Percentiles rank a stretch among this genome's conserved stretches.
Conservation (phyloP, 2,329 filamentous ascomycete species). For the Hypoxylon rubiginosum region DNA sequence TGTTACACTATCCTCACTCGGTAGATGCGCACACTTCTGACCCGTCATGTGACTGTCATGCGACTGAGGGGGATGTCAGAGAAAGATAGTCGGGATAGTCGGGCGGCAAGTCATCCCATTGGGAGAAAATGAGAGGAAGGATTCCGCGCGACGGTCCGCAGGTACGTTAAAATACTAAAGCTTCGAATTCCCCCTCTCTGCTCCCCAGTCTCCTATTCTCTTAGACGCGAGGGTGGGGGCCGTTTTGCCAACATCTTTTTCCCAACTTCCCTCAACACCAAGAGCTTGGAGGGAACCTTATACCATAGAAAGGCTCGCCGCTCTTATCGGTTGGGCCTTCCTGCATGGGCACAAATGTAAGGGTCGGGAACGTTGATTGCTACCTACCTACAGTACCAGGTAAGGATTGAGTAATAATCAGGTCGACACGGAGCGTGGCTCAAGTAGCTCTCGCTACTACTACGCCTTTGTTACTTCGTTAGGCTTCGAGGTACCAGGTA, state of each 20-base stretch:
- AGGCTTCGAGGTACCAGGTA: constrained; percentile 8
- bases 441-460: neutral
- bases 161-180: neutral
- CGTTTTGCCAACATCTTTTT: neutral
- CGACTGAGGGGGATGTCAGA: neutral
- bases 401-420: constrained; percentile 5
- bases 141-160: constrained; percentile 5
- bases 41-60: constrained; percentile 23
- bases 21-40: neutral
- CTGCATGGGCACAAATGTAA: constrained; percentile 27
- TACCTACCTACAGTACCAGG: neutral
- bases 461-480: neutral
- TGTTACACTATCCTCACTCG: neutral
- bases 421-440: constrained; percentile 3
- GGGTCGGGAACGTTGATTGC: constrained; percentile 10
- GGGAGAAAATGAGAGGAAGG: constrained; percentile 1
- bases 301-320: constrained; percentile 32
- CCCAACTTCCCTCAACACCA: constrained; percentile 4
- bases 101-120: constrained; percentile 28
- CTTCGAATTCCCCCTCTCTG: neutral
- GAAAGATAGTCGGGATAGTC: neutral
- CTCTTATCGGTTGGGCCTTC: constrained; percentile 36
- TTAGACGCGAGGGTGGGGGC: neutral
- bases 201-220: constrained; percentile 4
- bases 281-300: constrained; percentile 22